Evolutionary conservation across 2,329 filamentous ascomycete species (phyloP), one percentile per base, ranked within the genome.

Genomic region (Neopestalotiopsis clavispora): DNA sequence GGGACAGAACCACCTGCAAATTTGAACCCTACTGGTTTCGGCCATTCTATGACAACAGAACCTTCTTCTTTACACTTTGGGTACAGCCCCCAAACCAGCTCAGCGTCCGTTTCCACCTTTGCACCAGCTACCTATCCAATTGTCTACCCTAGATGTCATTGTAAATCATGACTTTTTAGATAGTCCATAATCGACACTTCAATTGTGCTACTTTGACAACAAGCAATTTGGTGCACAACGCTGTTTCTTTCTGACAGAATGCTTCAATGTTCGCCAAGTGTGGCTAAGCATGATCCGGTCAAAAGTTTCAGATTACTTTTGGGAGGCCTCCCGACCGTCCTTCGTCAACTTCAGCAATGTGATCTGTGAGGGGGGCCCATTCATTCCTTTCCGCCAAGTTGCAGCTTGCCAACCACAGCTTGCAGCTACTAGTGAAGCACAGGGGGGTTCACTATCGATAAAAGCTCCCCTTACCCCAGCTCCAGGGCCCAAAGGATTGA

Each of bases 31-130:
- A 20, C 45, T 52, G 45, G 45, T 52, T 52, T 52, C 45, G 45
- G 45, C 20, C 45, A n/a, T n/a, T 52, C 45, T 52, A 52, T 52
- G 45, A 52, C 45, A 52, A n/a, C 45, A 52, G 45, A 52, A 52
- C 45, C 45, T 23, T 52, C 20, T 52, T 52, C 9, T n/a, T 20
- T n/a, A 38, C 34, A 10, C 34, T 52, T 52, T 52, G 45, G 45
- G 45, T 52, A 52, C 45, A 52, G 45, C 45, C 45, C 34, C 45
- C 45, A 52, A 52, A 52, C 45, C 45, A 52, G 17, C 45, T 17
- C 45, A 52, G 17, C 45, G 45, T n/a, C 9, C 45, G 17, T 52
- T 20, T 52, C 9, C 45, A 52, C 17, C 45, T 52, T 38, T 38
- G 34, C 23, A 38, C 34, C 34, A 38, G 34, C 34, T 38, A 38